A percentile compares a stretch with the other conserved stretches of the same genome.
Conservation (phyloP, 73 alveolate genomes). For the Stentor roeselii region DNA sequence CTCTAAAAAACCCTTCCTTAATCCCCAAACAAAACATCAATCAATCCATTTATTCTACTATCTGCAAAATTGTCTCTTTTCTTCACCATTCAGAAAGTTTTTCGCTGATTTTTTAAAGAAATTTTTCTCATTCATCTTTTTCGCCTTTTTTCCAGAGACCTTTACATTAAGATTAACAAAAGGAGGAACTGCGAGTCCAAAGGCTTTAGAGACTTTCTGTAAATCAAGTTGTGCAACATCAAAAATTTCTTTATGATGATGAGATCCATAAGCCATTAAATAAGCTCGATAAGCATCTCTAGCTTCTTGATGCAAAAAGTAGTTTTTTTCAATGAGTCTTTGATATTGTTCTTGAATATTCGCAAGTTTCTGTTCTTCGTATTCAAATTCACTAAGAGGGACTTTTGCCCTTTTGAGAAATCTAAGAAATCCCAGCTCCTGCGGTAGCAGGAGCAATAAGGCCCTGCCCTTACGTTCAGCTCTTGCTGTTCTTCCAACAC, state of each 20-base stretch:
- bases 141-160: constrained; percentile 10
- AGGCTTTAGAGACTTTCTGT: constrained; percentile 81
- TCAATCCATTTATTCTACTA: background rate
- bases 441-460: constrained; percentile 94
- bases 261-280: constrained; percentile 83
- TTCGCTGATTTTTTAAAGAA: background rate
- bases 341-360: constrained; percentile 86
- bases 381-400: constrained; percentile 96
- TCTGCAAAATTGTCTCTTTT: background rate
- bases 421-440: constrained; percentile 87
- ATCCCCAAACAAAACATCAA: too few relatives aligned
- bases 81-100: background rate
- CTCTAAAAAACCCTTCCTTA: too few relatives aligned
- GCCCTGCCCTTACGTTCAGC: constrained; percentile 92
- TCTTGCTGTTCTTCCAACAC: constrained; percentile 99
- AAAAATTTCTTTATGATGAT: constrained; percentile 85
- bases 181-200: constrained; percentile 93
- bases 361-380: constrained; percentile 95
- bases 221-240: constrained; percentile 95
- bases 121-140: background rate
- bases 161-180: constrained; percentile 56
- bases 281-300: constrained; percentile 96
- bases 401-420: constrained; percentile 92
- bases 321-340: constrained; percentile 95
- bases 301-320: constrained; percentile 90